Evolutionary conservation across 1,139 yeast genomes (phyloP).

Genomic region (Blastobotrys petasosporus): DNA sequence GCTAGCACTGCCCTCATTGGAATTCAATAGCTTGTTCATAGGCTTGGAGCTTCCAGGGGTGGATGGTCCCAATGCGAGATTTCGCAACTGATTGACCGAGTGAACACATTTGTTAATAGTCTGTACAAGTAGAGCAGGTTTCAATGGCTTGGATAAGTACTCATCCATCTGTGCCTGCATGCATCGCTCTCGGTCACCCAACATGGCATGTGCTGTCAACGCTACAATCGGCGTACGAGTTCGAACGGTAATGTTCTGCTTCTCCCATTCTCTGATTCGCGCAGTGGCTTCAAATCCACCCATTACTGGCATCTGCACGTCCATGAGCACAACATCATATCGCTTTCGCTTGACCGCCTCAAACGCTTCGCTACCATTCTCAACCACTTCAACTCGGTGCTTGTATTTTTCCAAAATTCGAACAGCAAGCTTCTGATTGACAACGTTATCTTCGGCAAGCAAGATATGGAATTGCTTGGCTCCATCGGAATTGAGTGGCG

Average conservation of each 20-base stretch:
- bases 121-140: constrained; percentile 74
- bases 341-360: constrained; percentile 63
- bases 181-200: constrained; percentile 82
- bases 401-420: constrained; percentile 77
- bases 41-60: neutral
- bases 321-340: constrained; percentile 83
- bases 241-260: constrained; percentile 64
- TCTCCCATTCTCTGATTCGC: constrained; percentile 81
- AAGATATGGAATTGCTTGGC: constrained; percentile 67
- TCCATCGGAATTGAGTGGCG: constrained; percentile 74
- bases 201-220: constrained; percentile 86
- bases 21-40: neutral
- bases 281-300: constrained; percentile 92
- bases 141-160: constrained; percentile 78
- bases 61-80: constrained; percentile 33
- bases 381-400: constrained; percentile 75
- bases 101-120: constrained; percentile 81
- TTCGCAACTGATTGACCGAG: constrained; percentile 36
- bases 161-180: constrained; percentile 89
- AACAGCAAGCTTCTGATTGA: constrained; percentile 81
- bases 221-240: constrained; percentile 86
- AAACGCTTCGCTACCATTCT: constrained; percentile 76
- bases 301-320: constrained; percentile 94
- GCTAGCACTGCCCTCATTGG: neutral
- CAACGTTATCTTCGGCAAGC: constrained; percentile 81